phyloP scores from a whole-genome alignment of 1,139 yeast genomes.

The Lodderomyces orthopsilosis region DNA sequence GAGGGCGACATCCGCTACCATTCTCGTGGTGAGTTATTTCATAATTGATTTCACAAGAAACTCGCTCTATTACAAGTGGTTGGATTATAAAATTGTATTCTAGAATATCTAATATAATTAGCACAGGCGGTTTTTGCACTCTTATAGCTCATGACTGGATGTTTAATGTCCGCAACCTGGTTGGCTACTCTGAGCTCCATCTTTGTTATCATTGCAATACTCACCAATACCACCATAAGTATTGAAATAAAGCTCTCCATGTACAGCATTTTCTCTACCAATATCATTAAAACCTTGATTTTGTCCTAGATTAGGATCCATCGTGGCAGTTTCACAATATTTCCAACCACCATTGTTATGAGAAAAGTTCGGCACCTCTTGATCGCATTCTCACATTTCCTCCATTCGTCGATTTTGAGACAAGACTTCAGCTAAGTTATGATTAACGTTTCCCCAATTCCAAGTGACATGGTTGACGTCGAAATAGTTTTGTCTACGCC shows the following conservation, averaged over 20 bases:
- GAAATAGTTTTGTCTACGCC: neutral
- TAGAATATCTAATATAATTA: too few species aligned
- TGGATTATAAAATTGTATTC: too few species aligned
- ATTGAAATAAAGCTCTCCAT: conserved; percentile 2
- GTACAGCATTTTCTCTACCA: neutral
- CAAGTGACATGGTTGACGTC: conserved; percentile 1
- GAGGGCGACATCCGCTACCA: neutral
- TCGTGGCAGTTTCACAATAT: neutral
- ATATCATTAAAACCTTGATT: neutral
- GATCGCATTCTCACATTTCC: conserved; percentile 1
- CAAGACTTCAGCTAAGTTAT: neutral
- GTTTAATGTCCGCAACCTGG: conserved; percentile 1
- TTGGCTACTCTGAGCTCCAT: conserved; percentile 1
- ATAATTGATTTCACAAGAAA: too few species aligned
- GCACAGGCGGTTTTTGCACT: too few species aligned
- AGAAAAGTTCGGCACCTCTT: neutral
- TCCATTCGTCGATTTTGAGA: neutral
- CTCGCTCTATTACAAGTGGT: too few species aligned
- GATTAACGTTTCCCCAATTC: neutral
- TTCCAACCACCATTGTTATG: conserved; percentile 1
- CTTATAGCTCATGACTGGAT: too few species aligned
- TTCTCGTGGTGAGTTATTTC: neutral
- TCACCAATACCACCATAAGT: conserved; percentile 3
- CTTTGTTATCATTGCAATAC: conserved; percentile 3
- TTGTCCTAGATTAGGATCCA: conserved; percentile 1